Evolutionary conservation across 495 filamentous ascomycete species (phyloP).

Genomic region (Sordaria brevicollis): DNA sequence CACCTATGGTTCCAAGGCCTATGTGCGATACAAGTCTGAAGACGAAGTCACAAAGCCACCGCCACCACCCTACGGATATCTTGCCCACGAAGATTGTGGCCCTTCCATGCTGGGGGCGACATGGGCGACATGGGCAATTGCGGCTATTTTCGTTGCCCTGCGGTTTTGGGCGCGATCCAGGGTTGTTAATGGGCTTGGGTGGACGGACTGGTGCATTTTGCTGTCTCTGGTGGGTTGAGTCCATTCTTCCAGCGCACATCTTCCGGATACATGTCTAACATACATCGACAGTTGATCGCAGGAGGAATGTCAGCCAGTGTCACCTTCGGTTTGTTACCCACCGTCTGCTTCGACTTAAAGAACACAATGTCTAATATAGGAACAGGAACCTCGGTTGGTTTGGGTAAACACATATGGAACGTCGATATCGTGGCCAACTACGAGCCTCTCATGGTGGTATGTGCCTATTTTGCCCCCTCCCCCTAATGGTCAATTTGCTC

Average conservation of each 20-base stretch:
- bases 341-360: neutral
- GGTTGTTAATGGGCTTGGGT: constrained; percentile 8
- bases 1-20: neutral
- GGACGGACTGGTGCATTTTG: constrained; percentile 11
- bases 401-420: constrained; percentile 16
- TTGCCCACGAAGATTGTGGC: neutral
- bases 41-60: neutral
- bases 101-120: constrained; percentile 7
- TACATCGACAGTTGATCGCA: constrained; percentile 2
- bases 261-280: neutral
- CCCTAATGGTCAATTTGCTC: neutral
- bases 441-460: constrained; percentile 4
- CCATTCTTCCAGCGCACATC: neutral
- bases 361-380: neutral
- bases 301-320: neutral
- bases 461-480: neutral
- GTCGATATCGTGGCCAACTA: neutral
- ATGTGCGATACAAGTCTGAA: neutral
- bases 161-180: constrained; percentile 13
- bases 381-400: constrained; percentile 10
- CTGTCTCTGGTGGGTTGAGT: constrained; percentile 8
- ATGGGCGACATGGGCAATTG: constrained; percentile 8
- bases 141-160: constrained; percentile 11
- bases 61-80: neutral
- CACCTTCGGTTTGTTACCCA: constrained; percentile 1